Conservation (phyloP, 257 asterid genomes). For the Gardenia jasminoides region DNA sequence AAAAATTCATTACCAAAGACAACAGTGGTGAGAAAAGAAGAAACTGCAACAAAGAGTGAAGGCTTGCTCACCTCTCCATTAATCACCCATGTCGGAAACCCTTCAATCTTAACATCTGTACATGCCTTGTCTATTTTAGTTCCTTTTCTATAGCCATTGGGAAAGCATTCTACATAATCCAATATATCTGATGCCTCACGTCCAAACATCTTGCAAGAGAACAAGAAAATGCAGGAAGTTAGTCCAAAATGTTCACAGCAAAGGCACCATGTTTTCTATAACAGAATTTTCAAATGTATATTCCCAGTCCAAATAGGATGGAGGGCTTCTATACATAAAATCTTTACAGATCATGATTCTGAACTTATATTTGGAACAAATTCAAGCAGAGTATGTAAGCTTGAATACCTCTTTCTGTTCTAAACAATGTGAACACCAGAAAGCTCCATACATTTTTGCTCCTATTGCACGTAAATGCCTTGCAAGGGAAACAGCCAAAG, state of each 20-base stretch:
- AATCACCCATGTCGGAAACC: constrained; percentile 82
- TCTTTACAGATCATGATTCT: neutral
- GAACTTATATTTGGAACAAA: no score
- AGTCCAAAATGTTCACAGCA: neutral
- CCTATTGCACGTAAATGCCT: constrained; percentile 71
- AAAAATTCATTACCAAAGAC: neutral
- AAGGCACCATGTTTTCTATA: neutral
- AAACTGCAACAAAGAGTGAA: no score
- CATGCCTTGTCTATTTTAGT: constrained; percentile 67
- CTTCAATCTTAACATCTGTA: constrained; percentile 50
- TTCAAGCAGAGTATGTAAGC: no score
- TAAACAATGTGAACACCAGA: constrained; percentile 93
- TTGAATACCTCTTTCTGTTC: constrained; percentile 73
- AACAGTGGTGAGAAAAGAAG: neutral
- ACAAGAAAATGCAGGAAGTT: constrained; percentile 7
- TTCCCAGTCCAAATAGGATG: neutral
- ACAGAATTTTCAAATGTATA: neutral
- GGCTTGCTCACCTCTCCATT: constrained; percentile 59
- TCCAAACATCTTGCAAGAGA: constrained; percentile 65
- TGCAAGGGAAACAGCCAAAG: constrained; percentile 81
- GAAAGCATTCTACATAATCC: constrained; percentile 87
- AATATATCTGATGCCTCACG: constrained; percentile 70
- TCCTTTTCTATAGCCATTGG: constrained; percentile 67
- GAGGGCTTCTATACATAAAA: neutral
- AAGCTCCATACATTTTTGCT: constrained; percentile 88